Evolutionary conservation across 2,329 filamentous ascomycete species (phyloP).

Genomic region (Stagonosporopsis tanaceti): DNA sequence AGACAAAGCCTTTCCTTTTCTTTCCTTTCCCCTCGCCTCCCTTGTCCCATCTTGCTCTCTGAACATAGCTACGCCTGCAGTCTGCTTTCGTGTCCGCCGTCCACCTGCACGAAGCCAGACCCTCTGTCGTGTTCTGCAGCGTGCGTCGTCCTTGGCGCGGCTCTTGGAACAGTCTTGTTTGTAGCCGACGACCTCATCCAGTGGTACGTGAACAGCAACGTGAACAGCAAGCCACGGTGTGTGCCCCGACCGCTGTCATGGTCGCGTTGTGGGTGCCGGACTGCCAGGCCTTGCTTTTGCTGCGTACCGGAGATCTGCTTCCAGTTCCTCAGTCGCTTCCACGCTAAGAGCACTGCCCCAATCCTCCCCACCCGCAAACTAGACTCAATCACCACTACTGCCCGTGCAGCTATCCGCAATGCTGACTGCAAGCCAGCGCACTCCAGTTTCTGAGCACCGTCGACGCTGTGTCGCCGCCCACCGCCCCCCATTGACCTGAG

Average conservation of each 20-base stretch:
- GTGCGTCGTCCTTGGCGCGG: conserved; percentile 34
- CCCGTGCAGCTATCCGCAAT: conserved; percentile 37
- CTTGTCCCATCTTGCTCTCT: neutral
- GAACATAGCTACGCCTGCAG: neutral
- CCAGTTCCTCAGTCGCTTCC: conserved; percentile 9
- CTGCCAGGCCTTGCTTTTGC: conserved; percentile 15
- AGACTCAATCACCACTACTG: conserved; percentile 30
- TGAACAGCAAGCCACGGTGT: conserved; percentile 25
- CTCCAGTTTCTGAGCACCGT: conserved; percentile 27
- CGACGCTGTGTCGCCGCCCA: conserved; percentile 22
- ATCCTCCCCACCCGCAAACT: conserved; percentile 32
- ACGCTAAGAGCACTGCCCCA: conserved; percentile 35
- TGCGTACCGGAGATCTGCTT: conserved; percentile 21
- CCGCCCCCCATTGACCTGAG: conserved; percentile 39
- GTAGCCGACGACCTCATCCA: conserved; percentile 27
- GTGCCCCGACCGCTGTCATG: conserved; percentile 1
- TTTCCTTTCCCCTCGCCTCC: neutral
- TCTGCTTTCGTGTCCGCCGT: neutral
- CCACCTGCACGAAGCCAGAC: conserved; percentile 10
- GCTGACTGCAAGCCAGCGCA: conserved; percentile 40
- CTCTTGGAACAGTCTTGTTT: conserved; percentile 34
- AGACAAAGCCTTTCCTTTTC: neutral
- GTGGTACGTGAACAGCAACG: conserved; percentile 30
- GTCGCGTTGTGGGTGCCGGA: neutral
- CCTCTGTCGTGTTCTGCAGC: conserved; percentile 27